Conservation (phyloP, 2,329 filamentous ascomycete genomes). For the Neopestalotiopsis rosae region DNA sequence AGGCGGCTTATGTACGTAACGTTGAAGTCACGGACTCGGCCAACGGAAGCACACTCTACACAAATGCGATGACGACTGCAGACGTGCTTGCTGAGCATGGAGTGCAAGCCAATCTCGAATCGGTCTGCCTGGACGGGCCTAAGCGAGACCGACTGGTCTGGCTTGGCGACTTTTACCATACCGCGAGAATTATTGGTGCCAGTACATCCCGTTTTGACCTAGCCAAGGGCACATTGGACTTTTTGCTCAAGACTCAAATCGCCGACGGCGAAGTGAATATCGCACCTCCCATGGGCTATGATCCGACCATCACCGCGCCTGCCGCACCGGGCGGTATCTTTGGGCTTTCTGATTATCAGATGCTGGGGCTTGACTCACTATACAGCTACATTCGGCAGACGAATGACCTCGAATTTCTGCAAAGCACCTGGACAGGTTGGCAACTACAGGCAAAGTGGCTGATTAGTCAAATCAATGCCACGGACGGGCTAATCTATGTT, state of each 20-base stretch:
- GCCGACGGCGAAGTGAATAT: slow-evolving; percentile 23
- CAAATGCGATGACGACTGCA: slow-evolving; percentile 32
- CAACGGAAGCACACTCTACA: slow-evolving; percentile 39
- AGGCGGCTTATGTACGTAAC: slow-evolving; percentile 41
- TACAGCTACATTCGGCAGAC: slow-evolving; percentile 24
- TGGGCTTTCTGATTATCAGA: slow-evolving; percentile 27
- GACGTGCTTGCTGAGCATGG: slow-evolving; percentile 43
- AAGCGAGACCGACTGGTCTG: slow-evolving; percentile 48
- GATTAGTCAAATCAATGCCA: slow-evolving; percentile 19
- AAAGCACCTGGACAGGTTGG: slow-evolving; percentile 24
- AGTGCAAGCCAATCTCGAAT: slow-evolving; percentile 36
- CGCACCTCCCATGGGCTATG: slow-evolving; percentile 22
- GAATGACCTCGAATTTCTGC: slow-evolving; percentile 24
- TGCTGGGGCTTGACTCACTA: slow-evolving; percentile 25
- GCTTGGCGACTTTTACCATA: slow-evolving; percentile 49
- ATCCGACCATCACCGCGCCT: slow-evolving; percentile 10
- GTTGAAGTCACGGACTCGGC: slow-evolving; percentile 32
- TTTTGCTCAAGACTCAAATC: slow-evolving; percentile 28
- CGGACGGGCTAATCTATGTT: slow-evolving; percentile 24
- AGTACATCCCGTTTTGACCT: slow-evolving; percentile 42
- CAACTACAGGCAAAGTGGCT: slow-evolving; percentile 20
- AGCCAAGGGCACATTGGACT: slow-evolving; percentile 39
- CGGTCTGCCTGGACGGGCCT: slow-evolving; percentile 46
- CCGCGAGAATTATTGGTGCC: slow-evolving; percentile 39
- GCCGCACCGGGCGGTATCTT: not conserved